These are phyloP conservation scores for Psidium guajava DNA, from an alignment of 345 rosid species.

Conservation along the genomic window DNA sequence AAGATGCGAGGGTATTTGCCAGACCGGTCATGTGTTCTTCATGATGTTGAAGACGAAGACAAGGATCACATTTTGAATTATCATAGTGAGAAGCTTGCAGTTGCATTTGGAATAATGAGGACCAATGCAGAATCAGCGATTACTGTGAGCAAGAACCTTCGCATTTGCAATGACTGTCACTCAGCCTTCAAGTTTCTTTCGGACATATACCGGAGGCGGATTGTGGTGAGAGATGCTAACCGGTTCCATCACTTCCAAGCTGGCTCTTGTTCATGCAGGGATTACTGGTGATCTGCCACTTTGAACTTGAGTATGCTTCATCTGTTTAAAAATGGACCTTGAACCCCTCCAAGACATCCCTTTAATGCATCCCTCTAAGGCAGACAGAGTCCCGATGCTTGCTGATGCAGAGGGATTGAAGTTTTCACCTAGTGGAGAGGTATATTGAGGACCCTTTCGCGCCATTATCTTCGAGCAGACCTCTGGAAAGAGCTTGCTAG, in stretches of 20 bases:
- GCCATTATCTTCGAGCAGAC: background rate
- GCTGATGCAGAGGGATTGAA: background rate
- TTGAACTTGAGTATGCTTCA: background rate
- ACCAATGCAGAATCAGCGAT: constrained; percentile 47
- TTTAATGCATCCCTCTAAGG: background rate
- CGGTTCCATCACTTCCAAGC: constrained; percentile 69
- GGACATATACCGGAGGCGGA: constrained; percentile 42
- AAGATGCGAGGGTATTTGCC: constrained; percentile 52
- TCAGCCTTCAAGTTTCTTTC: constrained; percentile 57
- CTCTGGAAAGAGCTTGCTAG: background rate
- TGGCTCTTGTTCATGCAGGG: constrained; percentile 67
- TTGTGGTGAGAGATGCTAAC: constrained; percentile 67
- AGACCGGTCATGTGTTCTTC: constrained; percentile 43
- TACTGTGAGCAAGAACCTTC: constrained; percentile 58
- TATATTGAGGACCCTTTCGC: background rate
- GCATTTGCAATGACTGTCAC: constrained; percentile 74
- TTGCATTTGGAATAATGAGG: constrained; percentile 59
- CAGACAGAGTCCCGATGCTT: background rate
- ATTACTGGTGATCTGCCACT: constrained; percentile 39
- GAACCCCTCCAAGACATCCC: background rate
- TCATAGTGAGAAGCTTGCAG: constrained; percentile 77
- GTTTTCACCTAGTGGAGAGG: background rate
- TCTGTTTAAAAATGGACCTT: background rate
- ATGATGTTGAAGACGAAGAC: constrained; percentile 78
- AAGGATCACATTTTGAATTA: constrained; percentile 47